Base-by-base conservation (phyloP, 768 basidiomycete genomes). In the Leccinum variicolor region DNA sequence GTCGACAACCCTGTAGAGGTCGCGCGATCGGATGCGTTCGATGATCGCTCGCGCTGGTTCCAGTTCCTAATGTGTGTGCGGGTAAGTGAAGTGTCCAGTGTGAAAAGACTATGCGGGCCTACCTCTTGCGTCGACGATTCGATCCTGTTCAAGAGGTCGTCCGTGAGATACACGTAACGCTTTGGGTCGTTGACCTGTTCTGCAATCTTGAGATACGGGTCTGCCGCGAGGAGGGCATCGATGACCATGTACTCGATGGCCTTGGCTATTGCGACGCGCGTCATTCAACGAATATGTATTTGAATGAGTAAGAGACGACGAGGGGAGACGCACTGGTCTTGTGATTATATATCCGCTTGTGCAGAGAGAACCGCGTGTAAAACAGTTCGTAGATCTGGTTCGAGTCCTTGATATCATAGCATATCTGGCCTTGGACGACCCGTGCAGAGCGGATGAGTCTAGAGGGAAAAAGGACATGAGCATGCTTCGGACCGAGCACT, bases 211-310 rank as follows among this genome's bases (percentile, higher is more conserved):
- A 92, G 68, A 57, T 79, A 56, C 0, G 84, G 80, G 36, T 94
- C 88, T 0, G 92, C 92, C 0, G 74, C 73, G 1, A 86, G 72
- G n/a, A 94, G 77, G 0, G 81, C 89, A 62, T 93, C 91, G 14
- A 90, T 78, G n/a, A 93, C 75, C 92, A 93, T 93, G 64, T 86
- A 82, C 68, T 92, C 92, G 52, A 92, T 86, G 0, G 89, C 84
- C 62, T 81, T 87, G 3, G 89, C 90, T 89, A 33, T 34, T 17
- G 8, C 7, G 43, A 0, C 11, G 31, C 9, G 19, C 0, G 13
- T 45, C 19, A 26, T 36, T 34, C 33, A 6, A 34, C 14, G 6
- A 15, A 34, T 17, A 17, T 36, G 17, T 36, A 17, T 25, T 5
- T 33, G 31, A 33, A 31, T 13, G 31, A 33, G 31, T 9, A 36